Base-by-base conservation (phyloP, 2,329 filamentous ascomycete genomes). In the Talaromyces amestolkiae region DNA sequence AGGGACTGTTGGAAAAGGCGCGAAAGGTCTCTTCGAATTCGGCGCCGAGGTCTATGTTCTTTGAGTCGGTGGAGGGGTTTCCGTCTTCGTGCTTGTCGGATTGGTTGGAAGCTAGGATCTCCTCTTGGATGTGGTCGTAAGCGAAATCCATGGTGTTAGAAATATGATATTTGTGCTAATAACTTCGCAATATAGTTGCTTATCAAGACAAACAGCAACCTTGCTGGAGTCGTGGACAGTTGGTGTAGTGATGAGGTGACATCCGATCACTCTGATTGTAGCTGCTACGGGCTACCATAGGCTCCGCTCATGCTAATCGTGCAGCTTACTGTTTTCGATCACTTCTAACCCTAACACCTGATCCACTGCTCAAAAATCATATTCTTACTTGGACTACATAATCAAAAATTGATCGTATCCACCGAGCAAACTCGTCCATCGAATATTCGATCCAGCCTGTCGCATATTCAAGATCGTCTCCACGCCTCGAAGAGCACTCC, bases 21-120 rank as follows among this genome's bases (percentile, higher is more conserved):
- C 92, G 93, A 83, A 98, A 97, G 7, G 94, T 95, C 79, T 97
- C 92, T 79, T 97, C 92, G 68, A 99, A 85, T 74, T 99, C 95
- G 70, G 87, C 86, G 75, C 96, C 96, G 70, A 99, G 85, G 61
- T 89, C 82, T 71, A 76, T 76, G 70, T 77, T 80, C 67, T 65
- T 73, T 73, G 66, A 73, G 71, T 66, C 74, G 69, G 58, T 71
- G 64, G 27, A 72, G 71, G 54, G 75, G 58, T 82, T 75, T 56
- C 78, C 77, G 51, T 81, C 79, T 67, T 82, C 80, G 69, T 83
- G 81, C 41, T 80, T 77, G 39, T 73, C 68, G 58, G 71, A 67
- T 65, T 88, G 83, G 72, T 87, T 85, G 45, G 86, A 83, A 68
- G 76, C 68, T 71, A 91, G 85, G 61, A 87, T 86, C 77, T 95